A percentile compares a stretch with the other conserved stretches of the same genome.
Conservation (phyloP, 2,329 filamentous ascomycete species). For the Volutella citrinella region DNA sequence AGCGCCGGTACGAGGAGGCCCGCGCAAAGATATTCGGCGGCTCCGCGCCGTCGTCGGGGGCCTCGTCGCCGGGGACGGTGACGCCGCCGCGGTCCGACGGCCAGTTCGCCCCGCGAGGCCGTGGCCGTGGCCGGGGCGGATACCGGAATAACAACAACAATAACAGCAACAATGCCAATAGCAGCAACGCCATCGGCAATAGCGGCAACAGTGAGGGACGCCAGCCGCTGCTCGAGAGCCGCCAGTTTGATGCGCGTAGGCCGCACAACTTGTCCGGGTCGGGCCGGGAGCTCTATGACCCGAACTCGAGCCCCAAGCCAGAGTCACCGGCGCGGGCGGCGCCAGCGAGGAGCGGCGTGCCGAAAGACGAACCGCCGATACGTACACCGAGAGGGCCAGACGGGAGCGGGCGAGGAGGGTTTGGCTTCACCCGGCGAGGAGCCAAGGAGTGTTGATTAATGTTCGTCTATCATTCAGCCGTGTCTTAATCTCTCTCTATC, state of each 20-base stretch:
- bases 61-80: constrained; percentile 59
- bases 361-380: constrained; percentile 62
- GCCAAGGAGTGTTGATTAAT: constrained; percentile 36
- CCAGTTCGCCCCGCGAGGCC: constrained; percentile 37
- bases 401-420: constrained; percentile 70
- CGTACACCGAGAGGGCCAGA: constrained; percentile 78
- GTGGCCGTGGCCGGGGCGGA: constrained; percentile 44
- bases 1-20: constrained; percentile 84
- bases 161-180: constrained; percentile 26
- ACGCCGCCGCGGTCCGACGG: constrained; percentile 50
- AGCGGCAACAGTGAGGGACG: too few relatives aligned
- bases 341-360: constrained; percentile 37
- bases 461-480: too few relatives aligned
- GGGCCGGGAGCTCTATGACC: constrained; percentile 72
- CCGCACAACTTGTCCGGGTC: constrained; percentile 25
- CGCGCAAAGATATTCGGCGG: constrained; percentile 84
- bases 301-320: constrained; percentile 65
- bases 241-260: constrained; percentile 28
- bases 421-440: constrained; percentile 69
- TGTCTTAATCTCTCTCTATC: constrained; percentile 26
- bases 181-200: constrained; percentile 30
- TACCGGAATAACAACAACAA: constrained; percentile 25
- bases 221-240: too few relatives aligned
- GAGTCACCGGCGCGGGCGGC: constrained; percentile 44
- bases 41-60: constrained; percentile 50